Percentiles rank a stretch among this genome's conserved stretches.
phyloP scores from a whole-genome alignment of 1,284 basidiomycete genomes.

The Athelia sp. region DNA sequence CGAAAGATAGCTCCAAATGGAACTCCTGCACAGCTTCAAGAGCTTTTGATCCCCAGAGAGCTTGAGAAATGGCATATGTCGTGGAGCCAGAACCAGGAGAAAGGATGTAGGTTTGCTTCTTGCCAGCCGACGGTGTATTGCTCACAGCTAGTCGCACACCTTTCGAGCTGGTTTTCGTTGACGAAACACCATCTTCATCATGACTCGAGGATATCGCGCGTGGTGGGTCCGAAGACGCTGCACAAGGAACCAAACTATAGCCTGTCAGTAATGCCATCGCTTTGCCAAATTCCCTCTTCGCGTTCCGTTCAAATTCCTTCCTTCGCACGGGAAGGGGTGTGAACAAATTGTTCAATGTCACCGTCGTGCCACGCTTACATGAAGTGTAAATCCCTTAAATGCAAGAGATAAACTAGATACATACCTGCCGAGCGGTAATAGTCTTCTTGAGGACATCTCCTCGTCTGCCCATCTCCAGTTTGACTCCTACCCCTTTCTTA shows the following conservation, averaged over 20 bases:
- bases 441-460: conserved; percentile 23
- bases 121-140: conserved; percentile 31
- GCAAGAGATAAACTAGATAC: conserved; percentile 14
- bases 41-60: conserved; percentile 84
- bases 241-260: conserved; percentile 85
- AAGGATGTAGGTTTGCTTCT: background rate
- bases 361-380: conserved; percentile 81
- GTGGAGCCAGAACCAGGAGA: background rate
- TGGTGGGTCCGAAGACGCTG: conserved; percentile 9
- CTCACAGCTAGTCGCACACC: conserved; percentile 75
- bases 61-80: background rate
- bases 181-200: background rate
- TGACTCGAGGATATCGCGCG: no score
- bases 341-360: conserved; percentile 76
- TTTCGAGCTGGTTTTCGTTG: conserved; percentile 20
- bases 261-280: conserved; percentile 79
- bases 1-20: conserved; percentile 66
- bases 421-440: conserved; percentile 72
- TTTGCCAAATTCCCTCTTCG: conserved; percentile 89
- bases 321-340: conserved; percentile 82
- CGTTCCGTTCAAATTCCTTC: conserved; percentile 88
- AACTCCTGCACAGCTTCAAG: conserved; percentile 75
- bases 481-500: conserved; percentile 73
- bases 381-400: conserved; percentile 1
- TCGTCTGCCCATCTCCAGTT: conserved; percentile 63